Conservation (phyloP, 139 green algal genomes). For the Picocystis salinarum region DNA sequence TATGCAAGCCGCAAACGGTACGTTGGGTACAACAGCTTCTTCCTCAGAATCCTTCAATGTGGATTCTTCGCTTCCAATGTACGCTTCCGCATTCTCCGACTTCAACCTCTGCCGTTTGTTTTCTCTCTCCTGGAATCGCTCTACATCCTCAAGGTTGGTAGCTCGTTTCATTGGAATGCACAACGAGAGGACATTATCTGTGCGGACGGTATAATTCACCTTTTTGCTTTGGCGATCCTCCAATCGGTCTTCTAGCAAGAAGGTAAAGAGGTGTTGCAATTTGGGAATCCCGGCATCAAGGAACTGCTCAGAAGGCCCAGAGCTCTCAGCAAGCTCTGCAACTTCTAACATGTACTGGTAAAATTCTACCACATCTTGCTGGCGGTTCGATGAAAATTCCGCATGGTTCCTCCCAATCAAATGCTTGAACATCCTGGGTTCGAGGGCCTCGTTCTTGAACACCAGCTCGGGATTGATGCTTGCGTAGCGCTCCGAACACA, state of each 20-base stretch:
- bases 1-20: slow-evolving; percentile 75
- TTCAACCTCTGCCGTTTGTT: slow-evolving; percentile 45
- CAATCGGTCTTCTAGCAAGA: slow-evolving; percentile 25
- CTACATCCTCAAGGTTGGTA: slow-evolving; percentile 33
- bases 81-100: slow-evolving; percentile 29
- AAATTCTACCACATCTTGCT: slow-evolving; percentile 88
- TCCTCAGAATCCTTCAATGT: slow-evolving; percentile 14
- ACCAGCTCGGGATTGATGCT: too few relatives aligned
- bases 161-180: slow-evolving; percentile 73
- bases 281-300: neutral
- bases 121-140: slow-evolving; percentile 31
- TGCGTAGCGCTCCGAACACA: slow-evolving; percentile 34
- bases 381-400: slow-evolving; percentile 60
- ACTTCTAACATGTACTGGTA: slow-evolving; percentile 70
- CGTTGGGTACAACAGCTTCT: slow-evolving; percentile 32
- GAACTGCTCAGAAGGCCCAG: slow-evolving; percentile 1
- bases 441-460: slow-evolving; percentile 19
- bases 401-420: slow-evolving; percentile 63
- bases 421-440: slow-evolving; percentile 61
- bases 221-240: slow-evolving; percentile 26
- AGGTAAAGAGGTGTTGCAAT: slow-evolving; percentile 6
- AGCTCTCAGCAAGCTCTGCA: neutral
- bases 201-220: slow-evolving; percentile 1
- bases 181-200: slow-evolving; percentile 41
- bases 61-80: too few relatives aligned